phyloP scores from a whole-genome alignment of 75 land plant species.

The Sequoia sempervirens region DNA sequence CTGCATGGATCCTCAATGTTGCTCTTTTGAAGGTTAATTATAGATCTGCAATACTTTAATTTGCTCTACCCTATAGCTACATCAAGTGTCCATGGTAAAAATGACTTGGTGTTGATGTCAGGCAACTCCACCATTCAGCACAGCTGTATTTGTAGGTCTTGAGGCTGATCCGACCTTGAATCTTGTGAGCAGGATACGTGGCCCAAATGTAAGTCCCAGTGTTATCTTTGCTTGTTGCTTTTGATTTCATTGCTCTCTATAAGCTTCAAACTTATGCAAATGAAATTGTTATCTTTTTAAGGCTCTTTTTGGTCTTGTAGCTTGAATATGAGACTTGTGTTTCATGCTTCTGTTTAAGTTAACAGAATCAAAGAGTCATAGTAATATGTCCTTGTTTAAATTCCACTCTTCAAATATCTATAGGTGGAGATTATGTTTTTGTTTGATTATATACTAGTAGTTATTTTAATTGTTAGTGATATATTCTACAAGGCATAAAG shows the following conservation, averaged over 20 bases:
- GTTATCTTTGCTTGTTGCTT: background rate
- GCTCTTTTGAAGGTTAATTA: background rate
- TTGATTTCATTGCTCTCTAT: background rate
- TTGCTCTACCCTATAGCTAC: background rate
- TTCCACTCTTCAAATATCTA: background rate
- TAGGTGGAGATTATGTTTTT: background rate
- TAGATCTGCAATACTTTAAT: background rate
- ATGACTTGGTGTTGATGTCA: constrained; percentile 14
- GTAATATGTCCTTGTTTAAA: background rate
- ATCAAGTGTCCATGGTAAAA: background rate
- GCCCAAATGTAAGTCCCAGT: constrained; percentile 78
- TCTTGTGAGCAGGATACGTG: constrained; percentile 79
- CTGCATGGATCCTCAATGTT: constrained; percentile 1
- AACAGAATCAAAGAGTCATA: background rate
- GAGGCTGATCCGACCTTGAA: constrained; percentile 68
- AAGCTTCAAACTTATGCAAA: background rate
- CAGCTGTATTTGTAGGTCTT: constrained; percentile 75
- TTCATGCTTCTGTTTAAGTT: background rate
- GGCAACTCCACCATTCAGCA: constrained; percentile 43
- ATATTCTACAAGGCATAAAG: background rate
- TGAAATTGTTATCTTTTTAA: background rate
- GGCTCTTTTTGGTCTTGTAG: background rate
- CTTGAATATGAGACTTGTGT: background rate
- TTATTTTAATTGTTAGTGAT: background rate
- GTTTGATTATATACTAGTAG: background rate